Evolutionary conservation across 208 protist genomes (phyloP), one percentile per base, ranked within the genome.

Genomic region (Acanthamoeba healyi): DNA sequence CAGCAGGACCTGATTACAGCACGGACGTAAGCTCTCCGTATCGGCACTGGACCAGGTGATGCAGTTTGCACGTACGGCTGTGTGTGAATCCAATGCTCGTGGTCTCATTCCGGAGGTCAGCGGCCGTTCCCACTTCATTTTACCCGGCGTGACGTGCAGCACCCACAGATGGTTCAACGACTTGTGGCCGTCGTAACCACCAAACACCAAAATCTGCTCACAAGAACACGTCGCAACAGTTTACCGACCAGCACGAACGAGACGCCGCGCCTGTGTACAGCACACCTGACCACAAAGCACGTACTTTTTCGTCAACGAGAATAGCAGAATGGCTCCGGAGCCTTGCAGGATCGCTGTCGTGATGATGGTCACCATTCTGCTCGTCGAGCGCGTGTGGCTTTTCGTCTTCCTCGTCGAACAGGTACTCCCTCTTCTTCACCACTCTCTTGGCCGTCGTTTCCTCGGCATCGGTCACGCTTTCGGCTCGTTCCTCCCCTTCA

Each of bases 71-170:
- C 74, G 42, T 84, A 84, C 63, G 10, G 86, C 86, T 7, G 56
- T 46, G 36, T 92, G 86, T 2, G 86, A 92, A 34, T 92, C 86
- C 26, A 74, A 24, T 29, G 86, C 15, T 0, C 58, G 19, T 0
- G 86, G 86, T 24, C 58, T 38, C 0, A 51, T 5, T 14, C 86
- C 86, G 58, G 86, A 92, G 22, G 86, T 92, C 7, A 92, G 86
- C 22, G 86, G 86, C 1, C 63, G 54, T 32, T 92, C 38, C 86
- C 86, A 92, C 32, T 92, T 92, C 86, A 92, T 92, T 42, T 92
- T 92, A 34, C 86, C 86, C n/a, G 86, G 86, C 29, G 86, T 92
- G 0, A 56, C 74, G 36, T 92, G 51, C 14, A 92, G 86, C 54
- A 92, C 63, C 86, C 86, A 92, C 34, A 92, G 32, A 36, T 92